Conservation (phyloP, 495 filamentous ascomycete genomes). For the Symbiotaphrina buchneri region DNA sequence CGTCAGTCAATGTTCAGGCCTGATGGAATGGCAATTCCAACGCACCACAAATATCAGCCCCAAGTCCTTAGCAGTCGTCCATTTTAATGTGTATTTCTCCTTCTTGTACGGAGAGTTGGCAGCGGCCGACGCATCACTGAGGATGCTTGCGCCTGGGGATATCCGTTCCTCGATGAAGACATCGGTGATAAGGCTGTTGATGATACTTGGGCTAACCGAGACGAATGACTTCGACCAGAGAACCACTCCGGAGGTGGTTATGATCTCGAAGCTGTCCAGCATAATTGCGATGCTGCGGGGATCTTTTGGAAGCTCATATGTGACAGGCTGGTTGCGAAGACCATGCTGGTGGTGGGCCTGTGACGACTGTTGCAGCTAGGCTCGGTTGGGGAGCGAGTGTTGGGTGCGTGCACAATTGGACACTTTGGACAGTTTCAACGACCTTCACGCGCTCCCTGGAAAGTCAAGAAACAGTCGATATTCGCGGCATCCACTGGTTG, state of each 20-base stretch:
- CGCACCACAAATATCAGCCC: conserved; percentile 89
- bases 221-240: conserved; percentile 84
- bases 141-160: conserved; percentile 30
- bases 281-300: too few relatives aligned
- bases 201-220: conserved; percentile 52
- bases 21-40: conserved; percentile 5
- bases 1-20: background rate
- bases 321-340: too few relatives aligned
- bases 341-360: too few relatives aligned
- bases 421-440: too few relatives aligned
- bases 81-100: conserved; percentile 89
- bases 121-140: conserved; percentile 30
- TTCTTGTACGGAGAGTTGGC: conserved; percentile 57
- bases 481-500: too few relatives aligned
- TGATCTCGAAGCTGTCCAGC: conserved; percentile 89
- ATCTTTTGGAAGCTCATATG: too few relatives aligned
- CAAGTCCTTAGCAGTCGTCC: conserved; percentile 77
- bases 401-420: too few relatives aligned
- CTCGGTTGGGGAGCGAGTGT: too few relatives aligned
- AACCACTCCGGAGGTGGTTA: conserved; percentile 89
- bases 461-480: too few relatives aligned
- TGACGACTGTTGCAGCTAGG: too few relatives aligned
- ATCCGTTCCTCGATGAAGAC: conserved; percentile 92
- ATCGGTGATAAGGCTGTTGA: conserved; percentile 89
- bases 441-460: too few relatives aligned